Percentiles rank a stretch among this genome's conserved stretches.
Evolutionary conservation across 352 stramenopile species (phyloP).

Genomic region (Phytopythium montanum): DNA sequence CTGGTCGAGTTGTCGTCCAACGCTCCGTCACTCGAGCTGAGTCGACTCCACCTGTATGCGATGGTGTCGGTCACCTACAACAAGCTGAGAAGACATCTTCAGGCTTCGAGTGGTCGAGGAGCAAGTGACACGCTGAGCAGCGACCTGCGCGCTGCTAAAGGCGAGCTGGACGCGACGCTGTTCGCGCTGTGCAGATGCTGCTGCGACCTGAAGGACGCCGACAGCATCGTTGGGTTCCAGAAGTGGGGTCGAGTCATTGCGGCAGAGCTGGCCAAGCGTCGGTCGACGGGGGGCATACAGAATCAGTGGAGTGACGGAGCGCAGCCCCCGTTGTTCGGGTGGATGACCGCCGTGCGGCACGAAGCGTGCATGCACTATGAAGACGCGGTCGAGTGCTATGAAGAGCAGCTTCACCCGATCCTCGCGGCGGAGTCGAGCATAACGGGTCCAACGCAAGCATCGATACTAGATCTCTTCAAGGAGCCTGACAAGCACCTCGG

Average conservation of each 20-base stretch:
- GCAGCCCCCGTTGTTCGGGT: constrained; percentile 30
- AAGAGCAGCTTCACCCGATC: constrained; percentile 32
- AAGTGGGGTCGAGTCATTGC: constrained; percentile 36
- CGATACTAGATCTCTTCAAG: constrained; percentile 19
- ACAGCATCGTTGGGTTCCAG: constrained; percentile 46
- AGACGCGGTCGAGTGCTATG: constrained; percentile 49
- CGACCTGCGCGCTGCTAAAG: constrained; percentile 30
- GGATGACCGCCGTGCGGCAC: constrained; percentile 33
- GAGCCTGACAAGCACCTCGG: constrained; percentile 23
- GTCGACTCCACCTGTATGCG: constrained; percentile 40
- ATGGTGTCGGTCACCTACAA: constrained; percentile 28
- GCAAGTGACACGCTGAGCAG: constrained; percentile 11
- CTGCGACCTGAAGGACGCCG: constrained; percentile 46
- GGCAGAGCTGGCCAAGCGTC: constrained; percentile 16
- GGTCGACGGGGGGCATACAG: background rate
- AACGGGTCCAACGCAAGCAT: background rate
- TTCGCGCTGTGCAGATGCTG: constrained; percentile 38
- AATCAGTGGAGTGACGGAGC: constrained; percentile 10
- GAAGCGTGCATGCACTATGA: constrained; percentile 65
- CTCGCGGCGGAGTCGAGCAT: constrained; percentile 4
- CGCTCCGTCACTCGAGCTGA: constrained; percentile 23
- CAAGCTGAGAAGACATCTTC: constrained; percentile 28
- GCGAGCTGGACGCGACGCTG: constrained; percentile 42
- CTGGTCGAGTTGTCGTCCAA: constrained; percentile 39
- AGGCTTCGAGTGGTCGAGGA: constrained; percentile 17